Evolutionary conservation across 169 alveolate genomes (phyloP).

Genomic region (Pseudocohnilembus persalinus): DNA sequence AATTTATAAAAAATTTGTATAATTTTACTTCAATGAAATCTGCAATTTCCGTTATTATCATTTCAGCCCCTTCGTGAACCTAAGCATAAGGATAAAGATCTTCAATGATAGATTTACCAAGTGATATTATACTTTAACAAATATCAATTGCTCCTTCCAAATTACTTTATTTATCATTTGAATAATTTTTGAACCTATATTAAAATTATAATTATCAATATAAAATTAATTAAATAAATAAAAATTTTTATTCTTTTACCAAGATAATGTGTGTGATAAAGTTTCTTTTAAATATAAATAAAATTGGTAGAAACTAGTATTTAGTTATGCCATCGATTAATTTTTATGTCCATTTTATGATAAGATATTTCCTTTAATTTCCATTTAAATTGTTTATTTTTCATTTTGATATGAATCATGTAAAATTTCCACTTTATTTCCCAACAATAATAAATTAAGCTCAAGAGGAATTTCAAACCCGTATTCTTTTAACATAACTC

Average conservation of each 20-base stretch:
- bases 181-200: background rate
- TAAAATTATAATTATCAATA: no score
- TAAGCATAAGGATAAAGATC: background rate
- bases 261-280: background rate
- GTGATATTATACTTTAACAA: background rate
- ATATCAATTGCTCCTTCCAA: background rate
- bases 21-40: background rate
- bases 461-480: constrained; percentile 3
- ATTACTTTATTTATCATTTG: background rate
- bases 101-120: background rate
- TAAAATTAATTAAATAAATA: no score
- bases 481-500: constrained; percentile 7
- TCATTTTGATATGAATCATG: background rate
- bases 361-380: background rate
- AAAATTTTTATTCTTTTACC: background rate
- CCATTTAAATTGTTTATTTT: background rate
- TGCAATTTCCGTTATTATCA: background rate
- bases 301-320: background rate
- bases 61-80: background rate
- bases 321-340: background rate
- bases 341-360: background rate
- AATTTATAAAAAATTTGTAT: no score
- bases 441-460: background rate
- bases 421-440: background rate
- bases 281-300: background rate